Evolutionary conservation across 169 alveolate species (phyloP).

Genomic region (Theileria orientalis): DNA sequence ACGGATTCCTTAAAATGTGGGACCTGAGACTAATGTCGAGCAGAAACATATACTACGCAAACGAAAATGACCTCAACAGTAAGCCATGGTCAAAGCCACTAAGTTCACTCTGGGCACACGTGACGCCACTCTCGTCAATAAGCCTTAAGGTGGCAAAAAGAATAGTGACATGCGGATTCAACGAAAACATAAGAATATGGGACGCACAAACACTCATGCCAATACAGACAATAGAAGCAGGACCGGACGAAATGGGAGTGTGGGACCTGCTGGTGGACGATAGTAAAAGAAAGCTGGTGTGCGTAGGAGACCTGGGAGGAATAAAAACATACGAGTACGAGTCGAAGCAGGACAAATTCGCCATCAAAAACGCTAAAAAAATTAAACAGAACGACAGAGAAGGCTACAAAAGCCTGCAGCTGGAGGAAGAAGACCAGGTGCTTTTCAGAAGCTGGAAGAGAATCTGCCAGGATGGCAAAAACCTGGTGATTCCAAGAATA

Average conservation of each 20-base stretch:
- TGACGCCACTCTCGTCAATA: constrained; percentile 37
- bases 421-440: constrained; percentile 7
- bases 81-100: constrained; percentile 26
- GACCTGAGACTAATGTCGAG: constrained; percentile 67
- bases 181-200: constrained; percentile 54
- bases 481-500: constrained; percentile 39
- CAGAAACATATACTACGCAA: constrained; percentile 5
- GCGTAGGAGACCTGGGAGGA: constrained; percentile 26
- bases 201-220: constrained; percentile 12
- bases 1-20: constrained; percentile 75
- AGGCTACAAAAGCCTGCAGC: constrained; percentile 4
- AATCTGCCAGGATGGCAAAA: constrained; percentile 31
- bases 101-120: constrained; percentile 50
- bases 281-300: neutral
- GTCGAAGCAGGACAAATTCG: neutral
- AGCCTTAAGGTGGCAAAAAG: constrained; percentile 11
- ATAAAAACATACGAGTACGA: constrained; percentile 23
- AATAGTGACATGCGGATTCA: constrained; percentile 26
- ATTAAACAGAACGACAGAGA: constrained; percentile 10
- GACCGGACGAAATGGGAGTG: constrained; percentile 29
- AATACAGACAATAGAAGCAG: constrained; percentile 33
- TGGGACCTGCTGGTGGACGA: constrained; percentile 46
- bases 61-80: neutral
- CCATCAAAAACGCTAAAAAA: constrained; percentile 13
- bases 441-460: constrained; percentile 43